Evolutionary conservation across 2,329 filamentous ascomycete species (phyloP).

Genomic region (Colletotrichum trifolii): DNA sequence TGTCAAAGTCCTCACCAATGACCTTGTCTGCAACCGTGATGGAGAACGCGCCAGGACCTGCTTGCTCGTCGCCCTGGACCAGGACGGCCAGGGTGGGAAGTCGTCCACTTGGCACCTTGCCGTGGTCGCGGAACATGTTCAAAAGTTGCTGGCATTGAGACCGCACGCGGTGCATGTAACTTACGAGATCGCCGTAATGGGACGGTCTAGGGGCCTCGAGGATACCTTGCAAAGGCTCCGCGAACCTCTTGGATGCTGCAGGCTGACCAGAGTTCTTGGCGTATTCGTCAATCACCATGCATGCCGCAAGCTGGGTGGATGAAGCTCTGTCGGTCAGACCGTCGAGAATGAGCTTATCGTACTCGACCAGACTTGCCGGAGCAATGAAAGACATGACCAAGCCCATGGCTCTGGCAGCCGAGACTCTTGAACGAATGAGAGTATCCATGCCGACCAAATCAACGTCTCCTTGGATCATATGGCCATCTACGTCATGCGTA

Average conservation of each 20-base stretch:
- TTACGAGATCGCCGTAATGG: constrained; percentile 90
- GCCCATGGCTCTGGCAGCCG: constrained; percentile 86
- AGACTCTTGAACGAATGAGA: constrained; percentile 89
- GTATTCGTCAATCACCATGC: constrained; percentile 89
- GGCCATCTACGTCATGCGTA: constrained; percentile 96
- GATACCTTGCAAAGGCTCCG: constrained; percentile 75
- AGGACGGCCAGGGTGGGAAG: constrained; percentile 87
- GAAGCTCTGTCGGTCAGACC: constrained; percentile 79
- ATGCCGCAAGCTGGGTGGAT: constrained; percentile 85
- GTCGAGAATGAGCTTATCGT: constrained; percentile 72
- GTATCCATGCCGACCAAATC: constrained; percentile 92
- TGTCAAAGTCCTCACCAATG: constrained; percentile 85
- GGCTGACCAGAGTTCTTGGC: constrained; percentile 67
- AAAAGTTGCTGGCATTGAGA: constrained; percentile 92
- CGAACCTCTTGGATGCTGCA: constrained; percentile 66
- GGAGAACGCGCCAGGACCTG: constrained; percentile 92
- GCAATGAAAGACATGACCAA: constrained; percentile 84
- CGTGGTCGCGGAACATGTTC: constrained; percentile 91
- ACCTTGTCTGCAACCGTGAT: constrained; percentile 89
- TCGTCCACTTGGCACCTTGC: constrained; percentile 79
- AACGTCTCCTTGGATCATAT: constrained; percentile 97
- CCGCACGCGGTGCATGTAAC: constrained; percentile 87
- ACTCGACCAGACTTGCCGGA: constrained; percentile 68
- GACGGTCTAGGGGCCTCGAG: constrained; percentile 84
- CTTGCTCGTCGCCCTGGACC: constrained; percentile 92